Conservation (phyloP, 2,329 filamentous ascomycete species). For the Pleoardoris graminearum region DNA sequence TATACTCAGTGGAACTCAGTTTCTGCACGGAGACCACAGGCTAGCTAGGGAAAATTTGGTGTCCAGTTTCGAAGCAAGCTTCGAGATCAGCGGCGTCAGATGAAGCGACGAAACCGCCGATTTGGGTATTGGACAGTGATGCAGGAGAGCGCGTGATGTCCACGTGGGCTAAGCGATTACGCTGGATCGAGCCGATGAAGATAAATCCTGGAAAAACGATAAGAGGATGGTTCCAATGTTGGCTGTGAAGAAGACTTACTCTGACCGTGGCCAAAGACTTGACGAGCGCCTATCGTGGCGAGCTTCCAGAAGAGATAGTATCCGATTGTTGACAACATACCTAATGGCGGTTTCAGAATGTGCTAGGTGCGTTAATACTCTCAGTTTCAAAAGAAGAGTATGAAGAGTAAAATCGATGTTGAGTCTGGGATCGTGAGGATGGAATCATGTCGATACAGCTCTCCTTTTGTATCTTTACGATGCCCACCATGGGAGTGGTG, state of each 20-base stretch:
- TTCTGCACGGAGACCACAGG: conserved; percentile 13
- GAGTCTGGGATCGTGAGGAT: conserved; percentile 1
- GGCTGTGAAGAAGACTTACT: conserved; percentile 5
- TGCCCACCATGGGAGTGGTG: background rate
- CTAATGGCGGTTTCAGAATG: background rate
- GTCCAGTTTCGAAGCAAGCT: conserved; percentile 7
- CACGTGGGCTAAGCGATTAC: conserved; percentile 10
- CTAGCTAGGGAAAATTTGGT: background rate
- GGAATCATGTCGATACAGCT: background rate
- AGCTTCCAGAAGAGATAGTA: conserved; percentile 19
- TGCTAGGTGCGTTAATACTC: background rate
- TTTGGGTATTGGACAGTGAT: conserved; percentile 3
- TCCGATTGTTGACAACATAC: conserved; percentile 15
- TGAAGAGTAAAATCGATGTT: background rate
- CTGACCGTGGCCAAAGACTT: conserved; percentile 2
- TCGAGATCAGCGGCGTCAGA: conserved; percentile 6
- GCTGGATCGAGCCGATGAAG: conserved; percentile 17
- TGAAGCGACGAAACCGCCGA: conserved; percentile 13
- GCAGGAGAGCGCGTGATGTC: background rate
- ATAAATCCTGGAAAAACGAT: conserved; percentile 6
- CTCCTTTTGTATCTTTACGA: background rate
- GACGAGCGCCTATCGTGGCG: conserved; percentile 9
- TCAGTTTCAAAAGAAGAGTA: background rate
- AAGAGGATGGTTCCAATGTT: background rate
- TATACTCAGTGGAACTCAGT: conserved; percentile 9